Evolutionary conservation across 305 asterid species (phyloP), one percentile per base, ranked within the genome.

Genomic region (Striga hermonthica): DNA sequence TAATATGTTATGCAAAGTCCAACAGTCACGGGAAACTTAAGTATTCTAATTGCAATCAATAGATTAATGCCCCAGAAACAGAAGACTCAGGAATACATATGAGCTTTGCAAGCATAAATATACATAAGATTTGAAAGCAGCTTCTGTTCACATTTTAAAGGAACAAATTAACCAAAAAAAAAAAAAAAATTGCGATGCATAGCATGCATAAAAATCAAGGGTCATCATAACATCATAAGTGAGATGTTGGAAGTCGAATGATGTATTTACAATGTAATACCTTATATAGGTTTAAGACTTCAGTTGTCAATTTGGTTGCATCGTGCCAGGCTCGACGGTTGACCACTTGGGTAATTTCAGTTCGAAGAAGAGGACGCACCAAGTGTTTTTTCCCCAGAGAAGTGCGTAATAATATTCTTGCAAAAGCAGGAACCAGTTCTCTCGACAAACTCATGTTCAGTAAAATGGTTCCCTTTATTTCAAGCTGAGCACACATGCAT

Each of bases 261-360:
- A 11, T 57, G 11, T n/a, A 57, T 70, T 37, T 6, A 58, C 67
- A 61, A 35, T 59, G 45, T 49, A 62, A 57, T 84, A 88, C 96
- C 95, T 83, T 88, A 74, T 91, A 88, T 36, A 90, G 84, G 79
- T 78, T 82, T 59, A 88, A 66, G 68, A 87, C 90, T 64, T 88
- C 97, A 6, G 91, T 81, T 62, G 96, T 86, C 61, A 86, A 79
- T 83, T 93, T 93, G 66, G 94, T 75, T 69, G 88, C 80, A 78
- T 93, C 90, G 70, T 87, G 86, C 98, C 98, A 93, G 63, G 98
- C 97, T 72, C 86, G 95, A 48, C 97, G 86, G 63, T 90, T 93
- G 61, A 93, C 92, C 65, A 90, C 96, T 79, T 93, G 98, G 78
- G 90, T 84, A 57, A 93, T 90, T 83, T 93, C 97, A 47, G 98